phyloP scores from a whole-genome alignment of 305 asterid genomes.

The Fraxinus ornus region DNA sequence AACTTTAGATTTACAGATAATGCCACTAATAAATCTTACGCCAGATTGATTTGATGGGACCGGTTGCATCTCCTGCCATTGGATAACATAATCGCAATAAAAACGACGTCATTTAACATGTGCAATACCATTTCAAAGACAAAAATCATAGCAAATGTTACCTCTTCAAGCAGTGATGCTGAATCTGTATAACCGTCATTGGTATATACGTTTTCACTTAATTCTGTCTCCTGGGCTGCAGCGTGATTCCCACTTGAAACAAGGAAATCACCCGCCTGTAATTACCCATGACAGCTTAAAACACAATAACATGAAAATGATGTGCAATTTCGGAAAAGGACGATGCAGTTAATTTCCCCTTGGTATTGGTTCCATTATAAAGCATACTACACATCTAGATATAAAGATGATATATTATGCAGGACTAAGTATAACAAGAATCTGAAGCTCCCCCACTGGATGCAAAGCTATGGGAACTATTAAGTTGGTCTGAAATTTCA shows the following conservation, averaged over 20 bases:
- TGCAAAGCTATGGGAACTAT: slow-evolving; percentile 10
- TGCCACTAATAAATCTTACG: slow-evolving; percentile 89
- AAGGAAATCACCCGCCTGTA: slow-evolving; percentile 91
- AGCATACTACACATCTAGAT: neutral
- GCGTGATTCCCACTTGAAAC: slow-evolving; percentile 62
- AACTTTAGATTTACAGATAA: slow-evolving; percentile 75
- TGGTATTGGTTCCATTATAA: neutral
- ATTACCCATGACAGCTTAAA: slow-evolving; percentile 28
- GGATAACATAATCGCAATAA: slow-evolving; percentile 35
- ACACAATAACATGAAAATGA: slow-evolving; percentile 21
- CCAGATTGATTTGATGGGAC: slow-evolving; percentile 79
- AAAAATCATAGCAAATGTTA: slow-evolving; percentile 29
- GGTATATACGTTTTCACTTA: slow-evolving; percentile 66
- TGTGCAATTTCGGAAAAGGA: neutral
- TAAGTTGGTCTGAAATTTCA: slow-evolving; percentile 2
- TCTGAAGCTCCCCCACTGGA: neutral
- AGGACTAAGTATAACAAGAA: neutral
- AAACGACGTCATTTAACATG: neutral
- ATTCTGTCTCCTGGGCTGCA: slow-evolving; percentile 67
- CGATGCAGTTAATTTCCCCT: neutral
- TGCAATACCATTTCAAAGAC: slow-evolving; percentile 1
- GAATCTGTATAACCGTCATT: slow-evolving; percentile 52
- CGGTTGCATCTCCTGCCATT: slow-evolving; percentile 77
- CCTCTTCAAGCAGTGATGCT: slow-evolving; percentile 83
- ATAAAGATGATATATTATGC: neutral